Conservation (phyloP, 768 basidiomycete species). For the Strobilomyces dryophilus region DNA sequence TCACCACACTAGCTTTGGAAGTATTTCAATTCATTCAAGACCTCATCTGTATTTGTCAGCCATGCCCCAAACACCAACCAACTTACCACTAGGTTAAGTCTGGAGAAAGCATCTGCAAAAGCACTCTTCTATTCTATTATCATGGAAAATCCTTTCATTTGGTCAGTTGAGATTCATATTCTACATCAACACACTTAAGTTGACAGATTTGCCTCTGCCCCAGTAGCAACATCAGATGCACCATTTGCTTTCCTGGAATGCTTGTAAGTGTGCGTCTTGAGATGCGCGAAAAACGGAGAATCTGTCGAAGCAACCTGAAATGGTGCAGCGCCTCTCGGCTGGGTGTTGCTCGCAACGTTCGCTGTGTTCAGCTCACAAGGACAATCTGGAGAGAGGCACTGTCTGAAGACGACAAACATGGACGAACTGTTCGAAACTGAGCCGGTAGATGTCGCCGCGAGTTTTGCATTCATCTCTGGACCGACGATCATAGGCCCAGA, state of each 20-base stretch:
- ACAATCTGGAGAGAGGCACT: slow-evolving; percentile 11
- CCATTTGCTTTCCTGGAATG: neutral
- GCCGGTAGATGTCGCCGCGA: neutral
- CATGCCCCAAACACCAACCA: too few species aligned
- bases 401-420: slow-evolving; percentile 7
- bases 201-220: neutral
- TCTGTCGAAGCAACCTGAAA: neutral
- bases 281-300: too few species aligned
- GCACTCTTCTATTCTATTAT: too few species aligned
- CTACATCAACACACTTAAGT: neutral
- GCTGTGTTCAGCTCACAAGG: slow-evolving; percentile 10
- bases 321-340: neutral
- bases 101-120: too few species aligned
- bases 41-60: too few species aligned
- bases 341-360: neutral
- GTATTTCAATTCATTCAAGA: too few species aligned
- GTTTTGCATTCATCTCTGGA: neutral
- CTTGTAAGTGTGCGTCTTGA: neutral
- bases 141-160: too few species aligned
- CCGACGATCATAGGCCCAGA: neutral
- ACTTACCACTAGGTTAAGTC: too few species aligned
- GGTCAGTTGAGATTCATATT: too few species aligned
- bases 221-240: neutral
- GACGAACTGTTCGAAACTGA: neutral
- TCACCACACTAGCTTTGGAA: too few species aligned